These are phyloP conservation scores for Claviceps cyperi DNA, from an alignment of 2,329 filamentous ascomycete species.

Conservation along the genomic window DNA sequence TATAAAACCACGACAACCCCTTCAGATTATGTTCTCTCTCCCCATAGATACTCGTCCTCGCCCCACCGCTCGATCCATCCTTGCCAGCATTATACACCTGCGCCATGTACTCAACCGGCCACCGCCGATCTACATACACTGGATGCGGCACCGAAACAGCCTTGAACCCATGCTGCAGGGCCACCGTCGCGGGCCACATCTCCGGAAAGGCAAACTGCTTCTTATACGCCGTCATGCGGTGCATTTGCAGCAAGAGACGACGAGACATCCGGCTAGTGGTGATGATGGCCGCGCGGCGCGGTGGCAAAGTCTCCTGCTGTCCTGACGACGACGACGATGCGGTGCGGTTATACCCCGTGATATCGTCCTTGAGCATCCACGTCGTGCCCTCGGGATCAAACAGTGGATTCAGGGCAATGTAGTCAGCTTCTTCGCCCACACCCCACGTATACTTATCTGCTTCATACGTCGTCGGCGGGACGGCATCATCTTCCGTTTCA, in stretches of 20 bases:
- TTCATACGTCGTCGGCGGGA: constrained; percentile 55
- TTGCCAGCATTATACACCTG: constrained; percentile 66
- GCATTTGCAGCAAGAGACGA: constrained; percentile 72
- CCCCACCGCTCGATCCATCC: constrained; percentile 61
- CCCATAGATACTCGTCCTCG: constrained; percentile 59
- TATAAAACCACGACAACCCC: constrained; percentile 86
- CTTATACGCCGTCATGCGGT: constrained; percentile 70
- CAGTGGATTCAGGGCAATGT: constrained; percentile 82
- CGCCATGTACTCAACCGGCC: constrained; percentile 68
- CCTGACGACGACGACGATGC: too few relatives aligned
- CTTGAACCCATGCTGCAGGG: constrained; percentile 85
- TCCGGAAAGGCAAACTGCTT: constrained; percentile 89
- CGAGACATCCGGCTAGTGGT: constrained; percentile 74
- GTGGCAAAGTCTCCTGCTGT: constrained; percentile 37
- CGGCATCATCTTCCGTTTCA: constrained; percentile 56
- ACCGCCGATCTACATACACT: constrained; percentile 72
- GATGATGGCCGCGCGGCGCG: constrained; percentile 76
- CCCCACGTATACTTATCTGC: constrained; percentile 78
- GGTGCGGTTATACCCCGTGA: constrained; percentile 63
- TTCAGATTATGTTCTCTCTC: constrained; percentile 80
- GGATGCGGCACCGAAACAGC: constrained; percentile 85
- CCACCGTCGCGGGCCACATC: constrained; percentile 85
- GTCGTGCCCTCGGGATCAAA: constrained; percentile 80
- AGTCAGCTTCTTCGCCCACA: constrained; percentile 76
- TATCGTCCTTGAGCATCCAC: constrained; percentile 70